Evolutionary conservation across 768 basidiomycete genomes (phyloP).

Genomic region (Hericium alpestre): DNA sequence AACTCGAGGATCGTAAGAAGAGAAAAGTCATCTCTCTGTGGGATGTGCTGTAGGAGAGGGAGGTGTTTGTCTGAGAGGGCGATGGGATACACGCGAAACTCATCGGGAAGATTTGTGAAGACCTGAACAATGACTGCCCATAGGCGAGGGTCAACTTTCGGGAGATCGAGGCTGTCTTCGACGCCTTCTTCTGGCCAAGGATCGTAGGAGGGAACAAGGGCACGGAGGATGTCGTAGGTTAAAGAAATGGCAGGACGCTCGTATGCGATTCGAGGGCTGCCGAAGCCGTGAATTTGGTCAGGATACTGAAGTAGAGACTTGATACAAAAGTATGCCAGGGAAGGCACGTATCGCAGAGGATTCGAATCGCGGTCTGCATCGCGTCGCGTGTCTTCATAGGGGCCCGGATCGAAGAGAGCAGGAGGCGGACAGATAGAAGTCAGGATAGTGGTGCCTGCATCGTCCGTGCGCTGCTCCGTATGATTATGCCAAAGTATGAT

Average conservation of each 20-base stretch:
- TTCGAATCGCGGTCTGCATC: background rate
- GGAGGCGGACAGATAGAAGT: constrained; percentile 5
- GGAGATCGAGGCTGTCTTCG: constrained; percentile 8
- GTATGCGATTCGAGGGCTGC: constrained; percentile 27
- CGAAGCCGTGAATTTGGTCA: constrained; percentile 32
- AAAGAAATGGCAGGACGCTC: constrained; percentile 14
- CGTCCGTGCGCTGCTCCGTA: constrained; percentile 3
- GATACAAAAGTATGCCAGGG: constrained; percentile 45
- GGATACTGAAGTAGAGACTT: constrained; percentile 30
- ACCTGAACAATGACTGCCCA: constrained; percentile 58
- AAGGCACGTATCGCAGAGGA: constrained; percentile 26
- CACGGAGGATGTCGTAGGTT: constrained; percentile 26
- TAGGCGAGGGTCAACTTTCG: constrained; percentile 39
- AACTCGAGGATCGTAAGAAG: constrained; percentile 58
- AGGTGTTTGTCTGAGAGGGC: constrained; percentile 46
- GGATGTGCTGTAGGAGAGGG: constrained; percentile 46
- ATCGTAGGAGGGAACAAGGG: constrained; percentile 27
- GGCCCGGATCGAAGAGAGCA: constrained; percentile 6
- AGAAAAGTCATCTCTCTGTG: constrained; percentile 44
- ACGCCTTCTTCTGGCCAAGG: background rate
- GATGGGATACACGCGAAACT: constrained; percentile 30
- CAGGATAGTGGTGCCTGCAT: constrained; percentile 9
- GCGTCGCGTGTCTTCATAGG: constrained; percentile 1
- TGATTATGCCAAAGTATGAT: constrained; percentile 11
- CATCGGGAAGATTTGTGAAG: constrained; percentile 39